Percentiles rank a stretch among this genome's conserved stretches.
Evolutionary conservation across 2,329 filamentous ascomycete species (phyloP).

Genomic region (Sclerotinia subarctica): DNA sequence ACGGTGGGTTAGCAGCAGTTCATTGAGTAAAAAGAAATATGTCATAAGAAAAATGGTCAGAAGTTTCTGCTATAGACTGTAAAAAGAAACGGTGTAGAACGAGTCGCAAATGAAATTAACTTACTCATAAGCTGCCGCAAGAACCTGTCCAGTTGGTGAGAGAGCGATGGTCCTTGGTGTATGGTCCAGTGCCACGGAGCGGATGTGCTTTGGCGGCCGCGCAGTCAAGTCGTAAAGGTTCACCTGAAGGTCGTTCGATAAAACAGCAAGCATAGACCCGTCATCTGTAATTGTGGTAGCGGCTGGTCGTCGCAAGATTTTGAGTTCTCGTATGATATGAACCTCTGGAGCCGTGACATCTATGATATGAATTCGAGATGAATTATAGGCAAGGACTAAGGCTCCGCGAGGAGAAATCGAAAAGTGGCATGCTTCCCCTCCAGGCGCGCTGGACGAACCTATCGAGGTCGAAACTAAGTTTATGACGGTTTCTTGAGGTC

Average conservation of each 20-base stretch:
- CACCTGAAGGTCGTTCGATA: conserved; percentile 79
- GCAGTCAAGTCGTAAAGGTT: conserved; percentile 74
- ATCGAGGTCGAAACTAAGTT: conserved; percentile 81
- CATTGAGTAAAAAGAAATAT: neutral
- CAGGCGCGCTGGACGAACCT: conserved; percentile 75
- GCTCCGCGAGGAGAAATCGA: conserved; percentile 72
- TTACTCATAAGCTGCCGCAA: conserved; percentile 78
- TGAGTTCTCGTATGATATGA: conserved; percentile 71
- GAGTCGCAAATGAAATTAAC: neutral
- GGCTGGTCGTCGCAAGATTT: conserved; percentile 71
- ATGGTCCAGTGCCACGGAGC: conserved; percentile 74
- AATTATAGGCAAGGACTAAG: conserved; percentile 76
- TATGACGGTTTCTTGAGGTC: conserved; percentile 67
- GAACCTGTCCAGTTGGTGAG: conserved; percentile 75
- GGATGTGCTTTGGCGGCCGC: conserved; percentile 65
- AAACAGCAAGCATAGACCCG: conserved; percentile 70
- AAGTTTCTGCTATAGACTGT: neutral
- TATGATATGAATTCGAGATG: conserved; percentile 77
- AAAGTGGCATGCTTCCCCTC: conserved; percentile 83
- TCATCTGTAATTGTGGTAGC: conserved; percentile 78
- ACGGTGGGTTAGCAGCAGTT: conserved; percentile 6
- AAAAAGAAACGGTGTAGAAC: neutral
- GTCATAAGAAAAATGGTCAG: neutral
- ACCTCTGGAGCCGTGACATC: conserved; percentile 61
- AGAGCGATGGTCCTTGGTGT: conserved; percentile 74